A percentile compares a stretch with the other conserved stretches of the same genome.
Conservation (phyloP, 352 stramenopile genomes). For the Pythium brassicae region DNA sequence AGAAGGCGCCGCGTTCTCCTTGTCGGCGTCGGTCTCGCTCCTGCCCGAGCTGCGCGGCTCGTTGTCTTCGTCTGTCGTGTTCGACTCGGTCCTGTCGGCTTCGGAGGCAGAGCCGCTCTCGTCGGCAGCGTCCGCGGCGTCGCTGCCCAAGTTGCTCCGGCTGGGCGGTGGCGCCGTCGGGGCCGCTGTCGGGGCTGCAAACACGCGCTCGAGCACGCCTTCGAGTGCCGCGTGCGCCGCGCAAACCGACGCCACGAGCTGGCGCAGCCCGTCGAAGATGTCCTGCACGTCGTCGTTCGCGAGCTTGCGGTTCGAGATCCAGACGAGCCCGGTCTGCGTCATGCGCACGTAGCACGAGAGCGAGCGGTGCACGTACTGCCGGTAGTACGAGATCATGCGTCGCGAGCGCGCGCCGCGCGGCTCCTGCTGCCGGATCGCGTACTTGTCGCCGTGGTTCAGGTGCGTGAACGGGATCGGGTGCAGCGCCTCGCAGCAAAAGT, state of each 20-base stretch:
- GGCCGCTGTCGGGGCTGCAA: conserved; percentile 17
- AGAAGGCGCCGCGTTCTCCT: conserved; percentile 33
- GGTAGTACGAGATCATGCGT: conserved; percentile 16
- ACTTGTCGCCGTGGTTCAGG: conserved; percentile 17
- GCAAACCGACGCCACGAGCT: conserved; percentile 45
- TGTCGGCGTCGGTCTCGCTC: conserved; percentile 24
- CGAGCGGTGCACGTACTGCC: conserved; percentile 18
- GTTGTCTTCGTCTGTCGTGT: conserved; percentile 14
- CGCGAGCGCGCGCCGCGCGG: conserved; percentile 9
- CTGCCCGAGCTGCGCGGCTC: conserved; percentile 12
- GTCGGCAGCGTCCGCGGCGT: not conserved
- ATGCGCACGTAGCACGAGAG: conserved; percentile 24
- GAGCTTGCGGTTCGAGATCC: conserved; percentile 78
- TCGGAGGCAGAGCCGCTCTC: conserved; percentile 6
- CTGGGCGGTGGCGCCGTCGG: too few relatives aligned
- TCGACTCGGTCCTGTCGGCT: conserved; percentile 13
- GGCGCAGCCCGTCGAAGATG: conserved; percentile 59
- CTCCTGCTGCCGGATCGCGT: conserved; percentile 14
- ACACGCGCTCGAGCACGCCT: conserved; percentile 27
- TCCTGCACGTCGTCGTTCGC: conserved; percentile 61
- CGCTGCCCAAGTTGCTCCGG: not conserved
- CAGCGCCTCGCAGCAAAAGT: conserved; percentile 73
- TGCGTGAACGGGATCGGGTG: conserved; percentile 20
- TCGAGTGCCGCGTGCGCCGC: conserved; percentile 35
- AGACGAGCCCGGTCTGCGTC: conserved; percentile 72